Percentiles rank a stretch among this genome's conserved stretches.
These are phyloP conservation scores for Veloporphyrellus conicus DNA, from an alignment of 1,284 basidiomycete species.

Conservation along the genomic window DNA sequence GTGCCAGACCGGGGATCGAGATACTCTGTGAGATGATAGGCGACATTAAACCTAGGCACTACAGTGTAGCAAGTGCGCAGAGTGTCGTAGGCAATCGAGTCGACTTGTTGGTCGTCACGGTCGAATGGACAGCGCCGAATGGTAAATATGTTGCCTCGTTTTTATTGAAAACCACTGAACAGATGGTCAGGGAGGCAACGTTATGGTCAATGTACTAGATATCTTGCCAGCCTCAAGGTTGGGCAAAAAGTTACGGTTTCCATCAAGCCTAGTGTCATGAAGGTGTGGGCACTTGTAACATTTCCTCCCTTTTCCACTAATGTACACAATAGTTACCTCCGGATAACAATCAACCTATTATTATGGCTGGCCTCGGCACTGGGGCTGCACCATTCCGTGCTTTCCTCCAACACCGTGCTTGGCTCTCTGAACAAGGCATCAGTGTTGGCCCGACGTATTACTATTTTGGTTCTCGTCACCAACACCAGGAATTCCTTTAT, in stretches of 20 bases:
- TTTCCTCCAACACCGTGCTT: conserved; percentile 92
- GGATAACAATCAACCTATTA: conserved; percentile 82
- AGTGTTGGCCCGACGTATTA: conserved; percentile 90
- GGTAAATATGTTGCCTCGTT: conserved; percentile 50
- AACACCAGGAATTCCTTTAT: conserved; percentile 93
- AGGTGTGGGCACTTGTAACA: conserved; percentile 48
- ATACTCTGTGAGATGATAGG: conserved; percentile 83
- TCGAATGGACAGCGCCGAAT: conserved; percentile 86
- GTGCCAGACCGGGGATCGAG: conserved; percentile 77
- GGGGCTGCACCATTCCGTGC: conserved; percentile 98
- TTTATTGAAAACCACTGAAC: conserved; percentile 4
- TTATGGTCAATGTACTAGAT: conserved; percentile 95
- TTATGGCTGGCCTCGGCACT: conserved; percentile 98
- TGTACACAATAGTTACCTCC: conserved; percentile 69
- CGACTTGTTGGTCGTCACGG: conserved; percentile 92
- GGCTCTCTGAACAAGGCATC: conserved; percentile 71
- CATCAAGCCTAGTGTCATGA: conserved; percentile 99
- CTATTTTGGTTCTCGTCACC: conserved; percentile 97
- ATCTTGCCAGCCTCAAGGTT: conserved; percentile 77
- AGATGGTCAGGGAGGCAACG: conserved; percentile 59
- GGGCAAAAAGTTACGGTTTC: conserved; percentile 97
- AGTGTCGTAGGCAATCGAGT: conserved; percentile 92
- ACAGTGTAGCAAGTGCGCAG: conserved; percentile 95
- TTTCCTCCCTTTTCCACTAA: neutral
- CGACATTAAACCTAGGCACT: conserved; percentile 96